phyloP scores from a whole-genome alignment of 441 rosid species.

The Aleurites moluccanus region DNA sequence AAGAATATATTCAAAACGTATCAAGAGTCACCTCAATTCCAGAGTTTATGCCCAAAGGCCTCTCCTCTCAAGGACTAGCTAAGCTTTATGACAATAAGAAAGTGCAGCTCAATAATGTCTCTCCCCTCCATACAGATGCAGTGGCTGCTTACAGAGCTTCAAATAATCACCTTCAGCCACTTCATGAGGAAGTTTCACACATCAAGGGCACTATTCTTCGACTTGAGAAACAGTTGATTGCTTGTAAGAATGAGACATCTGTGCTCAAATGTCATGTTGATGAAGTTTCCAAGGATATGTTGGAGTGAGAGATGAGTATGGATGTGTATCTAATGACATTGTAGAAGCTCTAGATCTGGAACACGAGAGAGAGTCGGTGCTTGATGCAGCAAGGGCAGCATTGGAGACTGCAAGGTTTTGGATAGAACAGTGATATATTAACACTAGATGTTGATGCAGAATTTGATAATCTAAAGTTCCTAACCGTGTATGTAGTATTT shows the following conservation, averaged over 20 bases:
- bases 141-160: conserved; percentile 29
- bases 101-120: conserved; percentile 18
- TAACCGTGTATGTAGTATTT: not conserved
- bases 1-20: conserved; percentile 16
- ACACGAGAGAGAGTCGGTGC: conserved; percentile 26
- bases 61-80: conserved; percentile 13
- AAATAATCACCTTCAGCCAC: conserved; percentile 10
- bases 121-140: conserved; percentile 28
- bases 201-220: conserved; percentile 25
- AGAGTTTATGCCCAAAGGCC: conserved; percentile 13
- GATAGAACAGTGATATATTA: conserved; percentile 6
- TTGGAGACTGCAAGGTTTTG: conserved; percentile 25
- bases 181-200: conserved; percentile 25
- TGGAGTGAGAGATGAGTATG: conserved; percentile 30
- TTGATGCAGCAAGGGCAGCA: conserved; percentile 17
- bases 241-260: conserved; percentile 36
- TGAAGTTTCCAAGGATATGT: conserved; percentile 25
- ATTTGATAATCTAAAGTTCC: no score
- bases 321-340: conserved; percentile 25
- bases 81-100: conserved; percentile 16
- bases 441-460: not conserved
- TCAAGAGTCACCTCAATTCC: conserved; percentile 23
- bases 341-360: conserved; percentile 27
- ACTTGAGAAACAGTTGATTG: conserved; percentile 28
- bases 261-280: conserved; percentile 21